Base-by-base conservation (phyloP, 129 eudicot genomes). In the Ambrosia artemisiifolia region DNA sequence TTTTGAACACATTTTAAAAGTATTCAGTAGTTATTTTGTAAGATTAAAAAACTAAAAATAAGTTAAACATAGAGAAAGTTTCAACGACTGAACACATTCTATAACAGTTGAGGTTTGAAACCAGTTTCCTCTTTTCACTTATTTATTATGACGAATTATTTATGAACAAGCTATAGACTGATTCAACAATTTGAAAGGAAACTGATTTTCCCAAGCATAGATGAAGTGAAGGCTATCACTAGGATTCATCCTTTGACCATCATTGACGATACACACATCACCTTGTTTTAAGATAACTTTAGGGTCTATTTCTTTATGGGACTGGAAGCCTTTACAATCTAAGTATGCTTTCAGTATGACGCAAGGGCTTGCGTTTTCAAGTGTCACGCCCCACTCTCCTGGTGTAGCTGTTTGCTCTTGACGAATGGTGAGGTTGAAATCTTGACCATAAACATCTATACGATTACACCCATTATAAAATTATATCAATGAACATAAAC, bases 241-340 rank as follows among this genome's bases (percentile, higher is more conserved):
- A 71, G 66, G 55, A 28, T 36, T 36, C 3, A 71, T 19, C 9
- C n/a, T 40, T 28, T 71, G 34, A 44, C 56, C 75, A 7, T 24
- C 55, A 19, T 20, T 71, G 65, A 71, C 40, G 14, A 71, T 71
- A 38, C 75, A 71, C 5, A 71, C 5, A 54, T 71, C 67, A 12
- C 2, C 67, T 60, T 71, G 42, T 71, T 71, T 56, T 40, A 42
- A 13, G 66, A 71, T 43, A n/a, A 71, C 65, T 36, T 71, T 54
- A 7, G 75, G 42, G 16, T 71, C 44, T 2, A 71, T 38, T 13
- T 13, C 11, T 12, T 4, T 7, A 11, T 5, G 28, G n/a, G 76
- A 42, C 43, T 72, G 67, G 44, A 72, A 72, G 8, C 76, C 76
- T 59, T 59, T 72, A 16, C 76, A 72, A 44, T 72, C 67, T 60